phyloP scores from a whole-genome alignment of 768 basidiomycete genomes.

The Boletus edulis region DNA sequence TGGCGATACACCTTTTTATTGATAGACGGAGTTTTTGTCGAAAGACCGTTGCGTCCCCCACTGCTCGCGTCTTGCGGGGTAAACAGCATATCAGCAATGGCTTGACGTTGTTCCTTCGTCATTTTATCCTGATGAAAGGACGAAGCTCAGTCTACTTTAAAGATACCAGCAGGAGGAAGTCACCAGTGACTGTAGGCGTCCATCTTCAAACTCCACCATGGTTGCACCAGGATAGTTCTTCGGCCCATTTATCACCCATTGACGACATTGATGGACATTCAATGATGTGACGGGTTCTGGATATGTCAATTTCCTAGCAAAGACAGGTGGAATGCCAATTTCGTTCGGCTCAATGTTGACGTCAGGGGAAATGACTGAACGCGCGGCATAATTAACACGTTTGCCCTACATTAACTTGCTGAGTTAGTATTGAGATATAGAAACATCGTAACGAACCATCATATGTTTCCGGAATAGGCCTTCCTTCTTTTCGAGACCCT shows the following conservation, averaged over 20 bases:
- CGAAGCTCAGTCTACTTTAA: slow-evolving; percentile 1
- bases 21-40: slow-evolving; percentile 72
- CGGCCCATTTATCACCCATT: slow-evolving; percentile 88
- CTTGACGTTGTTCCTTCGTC: slow-evolving; percentile 85
- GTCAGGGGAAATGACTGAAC: slow-evolving; percentile 99
- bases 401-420: slow-evolving; percentile 65
- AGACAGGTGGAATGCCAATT: slow-evolving; percentile 96
- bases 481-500: slow-evolving; percentile 97
- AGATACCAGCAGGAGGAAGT: neutral
- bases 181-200: slow-evolving; percentile 81
- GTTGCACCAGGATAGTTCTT: slow-evolving; percentile 89
- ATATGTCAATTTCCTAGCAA: slow-evolving; percentile 94
- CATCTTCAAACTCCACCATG: slow-evolving; percentile 95
- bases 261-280: slow-evolving; percentile 86
- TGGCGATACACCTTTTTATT: slow-evolving; percentile 99
- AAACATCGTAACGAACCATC: slow-evolving; percentile 67
- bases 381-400: slow-evolving; percentile 98
- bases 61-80: slow-evolving; percentile 77
- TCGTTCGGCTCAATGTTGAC: slow-evolving; percentile 99
- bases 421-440: neutral
- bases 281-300: slow-evolving; percentile 94
- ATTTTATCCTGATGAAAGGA: slow-evolving; percentile 65
- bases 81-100: slow-evolving; percentile 91
- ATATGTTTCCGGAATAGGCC: slow-evolving; percentile 97
- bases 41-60: slow-evolving; percentile 51